phyloP scores from a whole-genome alignment of 2,329 filamentous ascomycete species.

The Neofusicoccum umdonicola region DNA sequence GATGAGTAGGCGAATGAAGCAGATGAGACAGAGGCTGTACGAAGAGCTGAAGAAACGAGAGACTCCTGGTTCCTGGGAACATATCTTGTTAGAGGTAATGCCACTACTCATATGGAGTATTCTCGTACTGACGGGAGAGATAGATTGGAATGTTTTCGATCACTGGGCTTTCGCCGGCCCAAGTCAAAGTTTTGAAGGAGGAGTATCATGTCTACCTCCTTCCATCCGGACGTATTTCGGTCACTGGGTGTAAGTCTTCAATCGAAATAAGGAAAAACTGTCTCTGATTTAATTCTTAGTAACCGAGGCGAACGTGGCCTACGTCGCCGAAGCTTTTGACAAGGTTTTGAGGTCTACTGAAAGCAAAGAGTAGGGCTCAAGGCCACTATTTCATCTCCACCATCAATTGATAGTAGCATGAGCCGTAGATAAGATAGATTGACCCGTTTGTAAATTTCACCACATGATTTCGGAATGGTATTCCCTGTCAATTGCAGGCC shows the following conservation, averaged over 20 bases:
- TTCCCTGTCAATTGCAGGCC: no score
- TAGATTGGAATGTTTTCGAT: constrained; percentile 45
- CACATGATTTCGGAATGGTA: no score
- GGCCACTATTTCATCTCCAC: no score
- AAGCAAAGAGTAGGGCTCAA: no score
- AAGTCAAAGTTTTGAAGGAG: constrained; percentile 30
- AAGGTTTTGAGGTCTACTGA: neutral
- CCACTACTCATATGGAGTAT: no score
- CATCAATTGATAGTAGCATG: no score
- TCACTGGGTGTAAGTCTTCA: constrained; percentile 20
- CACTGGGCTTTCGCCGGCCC: constrained; percentile 32
- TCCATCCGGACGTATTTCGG: constrained; percentile 30
- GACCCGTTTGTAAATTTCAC: no score
- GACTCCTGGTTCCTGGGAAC: constrained; percentile 31
- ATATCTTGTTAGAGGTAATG: constrained; percentile 23
- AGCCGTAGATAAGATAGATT: no score
- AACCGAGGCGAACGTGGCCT: constrained; percentile 9
- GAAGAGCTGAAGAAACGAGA: constrained; percentile 24
- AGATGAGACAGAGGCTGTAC: constrained; percentile 27
- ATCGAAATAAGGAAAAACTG: neutral
- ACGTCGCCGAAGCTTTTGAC: constrained; percentile 13
- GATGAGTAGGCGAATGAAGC: constrained; percentile 33
- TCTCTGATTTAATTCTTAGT: neutral
- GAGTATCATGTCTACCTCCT: constrained; percentile 38
- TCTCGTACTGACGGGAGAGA: neutral